Base-by-base conservation (phyloP, 1,139 yeast species). In the Kodamaea arcana region DNA sequence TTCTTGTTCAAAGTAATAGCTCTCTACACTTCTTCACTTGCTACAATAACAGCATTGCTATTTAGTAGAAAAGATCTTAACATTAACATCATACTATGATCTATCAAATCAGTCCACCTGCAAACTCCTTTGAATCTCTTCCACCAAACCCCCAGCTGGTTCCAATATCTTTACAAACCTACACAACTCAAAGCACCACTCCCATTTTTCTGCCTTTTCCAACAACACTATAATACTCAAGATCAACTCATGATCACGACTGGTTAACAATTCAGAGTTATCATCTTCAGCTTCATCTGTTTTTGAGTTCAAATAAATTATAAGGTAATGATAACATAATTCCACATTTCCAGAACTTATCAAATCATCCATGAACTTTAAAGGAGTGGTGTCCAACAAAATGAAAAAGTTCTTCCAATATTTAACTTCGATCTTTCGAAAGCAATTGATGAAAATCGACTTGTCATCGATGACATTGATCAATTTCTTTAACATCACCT, bases 161-260 rank as follows among this genome's bases (percentile, higher is more conserved):
- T 69, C 72, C 27, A 69, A 50, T 13, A 69, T 43, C 43, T 69
- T 69, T 28, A 69, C 58, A 40, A 67, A 69, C 21, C 75, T 56
- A 45, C 75, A 69, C 26, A 69, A 54, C 41, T 69, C 75, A 46
- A 64, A 66, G 37, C 72, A 66, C 63, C 69, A 65, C 34, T 68
- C 72, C 72, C 72, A 69, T 38, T 56, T 58, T 24, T 54, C 46
- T 6, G 60, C 52, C 10, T 44, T 43, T 26, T 54, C 62, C 14
- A 69, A 50, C 61, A 65, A 56, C 26, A 47, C 51, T 25, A 69
- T 58, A 6, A 69, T 65, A 31, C 57, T 49, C 15, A 63, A 36
- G 9, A 69, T 66, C 28, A 68, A 58, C 9, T 44, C 43, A 28
- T 57, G 56, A 37, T 69, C 75, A 11, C 52, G 47, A 3, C 44